Base-by-base conservation (phyloP, 768 basidiomycete species). In the Ephemerocybe angulata region DNA sequence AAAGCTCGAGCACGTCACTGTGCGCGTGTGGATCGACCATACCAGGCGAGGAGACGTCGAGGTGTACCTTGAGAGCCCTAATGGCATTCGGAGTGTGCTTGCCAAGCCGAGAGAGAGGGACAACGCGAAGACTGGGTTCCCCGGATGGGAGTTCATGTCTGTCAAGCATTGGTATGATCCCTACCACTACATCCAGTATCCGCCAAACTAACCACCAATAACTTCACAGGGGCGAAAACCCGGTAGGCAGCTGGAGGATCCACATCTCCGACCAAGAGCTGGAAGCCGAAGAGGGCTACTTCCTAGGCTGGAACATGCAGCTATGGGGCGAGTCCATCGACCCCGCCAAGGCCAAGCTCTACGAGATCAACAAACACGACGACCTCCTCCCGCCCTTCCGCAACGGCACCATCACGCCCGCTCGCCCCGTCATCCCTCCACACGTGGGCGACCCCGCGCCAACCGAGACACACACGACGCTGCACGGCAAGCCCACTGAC, bases 111-210 rank as follows among this genome's bases (percentile, higher is more conserved):
- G 96, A 52, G 64, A 76, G 48, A 75, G 77, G 17, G 96, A 99
- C 64, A 68, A 71, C 24, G 84, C 80, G 3, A 67, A 65, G 11
- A 79, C 76, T 10, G 97, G 97, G 3, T 96, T 80, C 68, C 82
- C 83, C 30, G 95, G 91, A 2, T 99, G 96, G 96, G 86, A 81
- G 33, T 99, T 99, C 67, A 98, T 97, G 93, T 83, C 84, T 30
- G 80, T 98, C 53, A 99, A 98, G 70, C 96, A 99, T 65, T 99
- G 96, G 95, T 95, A 60, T 62, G 83, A 69, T 25, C 35, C 43
- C n/a, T 41, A 7, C 7, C 21, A 19, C 33, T 38, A 38, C 11
- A 4, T 56, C 17, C 25, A 33, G 27, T 38, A 42, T 49, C 25
- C 17, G 25, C 29, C 40, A 57, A 33, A 19, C 15, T 49, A 40